Base-by-base conservation (phyloP, 2,329 filamentous ascomycete genomes). In the Sporothrix variecibatus region DNA sequence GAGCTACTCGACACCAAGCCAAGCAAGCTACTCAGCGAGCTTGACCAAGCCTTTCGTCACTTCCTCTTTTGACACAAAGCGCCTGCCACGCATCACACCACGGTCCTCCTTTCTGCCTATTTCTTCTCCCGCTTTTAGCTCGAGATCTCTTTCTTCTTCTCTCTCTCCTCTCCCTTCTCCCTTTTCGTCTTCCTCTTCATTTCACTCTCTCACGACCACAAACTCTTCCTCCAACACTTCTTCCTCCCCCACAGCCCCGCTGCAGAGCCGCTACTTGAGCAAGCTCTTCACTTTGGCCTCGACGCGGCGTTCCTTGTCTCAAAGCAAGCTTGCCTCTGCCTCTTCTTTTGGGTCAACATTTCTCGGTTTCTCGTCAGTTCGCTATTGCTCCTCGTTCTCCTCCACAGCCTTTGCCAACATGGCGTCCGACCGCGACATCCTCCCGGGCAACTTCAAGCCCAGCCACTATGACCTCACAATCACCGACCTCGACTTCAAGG, bases 401-500 rank as follows among this genome's bases (percentile, higher is more conserved):
- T 64, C 64, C 17, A 11, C 65, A 38, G 5, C 51, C 34, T 38
- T 43, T 67, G 75, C 78, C 75, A 80, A 77, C 78, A 90, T 90
- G 86, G 82, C 85, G 0, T 74, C 73, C 71, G 89, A 91, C 82
- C 86, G 90, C 81, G 89, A 92, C 75, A 86, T 90, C 77, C 87
- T 92, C 76, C 89, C 90, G 67, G 85, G 86, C 79, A 83, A 83
- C 78, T 90, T 95, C 81, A 95, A 94, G 85, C 94, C 96, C 2
- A 85, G 87, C 76, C 94, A 98, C 85, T 99, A 99, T 84, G 86
- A 89, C 79, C 87, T 99, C 77, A 94, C 92, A 73, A 88, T 99
- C 78, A 90, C 87, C 80, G 92, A 96, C 78, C 85, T 99, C 77
- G 91, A 97, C 75, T 97, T 95, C 78, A 84, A 84, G 75, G 83